Base-by-base conservation (phyloP, 148 eudicot species). In the Drosera capensis region DNA sequence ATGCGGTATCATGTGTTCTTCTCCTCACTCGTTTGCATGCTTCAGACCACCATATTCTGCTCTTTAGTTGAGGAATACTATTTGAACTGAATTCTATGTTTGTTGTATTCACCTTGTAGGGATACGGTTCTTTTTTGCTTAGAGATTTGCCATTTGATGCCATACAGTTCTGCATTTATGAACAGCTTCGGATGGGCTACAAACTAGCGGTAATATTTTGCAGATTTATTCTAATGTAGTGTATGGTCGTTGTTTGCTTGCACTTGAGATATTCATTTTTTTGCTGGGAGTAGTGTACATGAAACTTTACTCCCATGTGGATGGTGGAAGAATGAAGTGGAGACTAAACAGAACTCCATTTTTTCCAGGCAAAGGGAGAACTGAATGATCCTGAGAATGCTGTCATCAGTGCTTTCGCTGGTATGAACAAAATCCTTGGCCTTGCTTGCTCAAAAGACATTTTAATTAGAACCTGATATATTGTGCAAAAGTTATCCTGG, bases 141-240 rank as follows among this genome's bases (percentile, higher is more conserved):
- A 70, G 97, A 51, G 97, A 90, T 65, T 71, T 90, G 57, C 97
- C 97, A 56, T 90, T 90, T 57, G 97, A 90, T 55, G 97, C 97
- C 17, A 73, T 90, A 58, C 97, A 90, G 47, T 90, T 90, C 67
- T 90, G 97, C 72, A 64, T 90, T 36, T 90, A 90, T 49, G 97
- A 90, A 57, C 97, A 90, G 58, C 70, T 90, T 44, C 92, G 95
- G 42, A 56, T 84, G 49, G 93, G 87, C 23, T 90, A 90, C 59
- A 90, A 75, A 68, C 60, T 72, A 49, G 97, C 95, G 43, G 97
- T 88, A 67, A 63, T 70, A 45, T 7, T 43, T 42, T 25, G 49
- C 35, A 28, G 3, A 25, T 16, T 42, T 23, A 11, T 23, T 36
- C n/a, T n/a, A n/a, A n/a, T 14, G 19, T 53, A 14, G 7, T 21